A percentile compares a stretch with the other conserved stretches of the same genome.
Conservation (phyloP, 495 filamentous ascomycete species). For the Talaromyces proteolyticus region DNA sequence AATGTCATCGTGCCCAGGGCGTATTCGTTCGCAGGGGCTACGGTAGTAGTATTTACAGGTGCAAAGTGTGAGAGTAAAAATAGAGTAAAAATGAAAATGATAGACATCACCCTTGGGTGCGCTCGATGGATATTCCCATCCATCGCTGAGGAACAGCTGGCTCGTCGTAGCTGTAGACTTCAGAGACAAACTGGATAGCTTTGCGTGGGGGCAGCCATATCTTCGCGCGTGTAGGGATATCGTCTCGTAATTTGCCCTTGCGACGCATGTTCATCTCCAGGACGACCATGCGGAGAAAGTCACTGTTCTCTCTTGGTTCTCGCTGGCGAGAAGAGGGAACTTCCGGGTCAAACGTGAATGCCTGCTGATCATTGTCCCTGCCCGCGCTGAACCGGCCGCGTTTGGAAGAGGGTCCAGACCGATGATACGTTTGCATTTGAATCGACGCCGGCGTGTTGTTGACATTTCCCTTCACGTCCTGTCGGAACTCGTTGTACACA, state of each 20-base stretch:
- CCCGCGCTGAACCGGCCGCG: conserved; percentile 23
- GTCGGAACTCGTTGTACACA: conserved; percentile 42
- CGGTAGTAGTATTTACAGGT: background rate
- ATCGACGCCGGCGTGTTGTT: conserved; percentile 66
- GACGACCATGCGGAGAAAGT: conserved; percentile 91
- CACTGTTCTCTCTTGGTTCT: conserved; percentile 86
- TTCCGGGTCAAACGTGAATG: conserved; percentile 35
- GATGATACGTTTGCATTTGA: conserved; percentile 77
- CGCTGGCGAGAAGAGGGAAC: conserved; percentile 62
- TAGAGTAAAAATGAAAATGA: background rate
- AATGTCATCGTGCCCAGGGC: background rate
- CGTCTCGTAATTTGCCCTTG: conserved; percentile 81
- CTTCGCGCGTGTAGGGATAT: conserved; percentile 72
- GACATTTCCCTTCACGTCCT: conserved; percentile 20
- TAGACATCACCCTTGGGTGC: conserved; percentile 3
- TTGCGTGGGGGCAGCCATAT: conserved; percentile 86
- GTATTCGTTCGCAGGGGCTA: background rate
- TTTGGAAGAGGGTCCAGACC: conserved; percentile 26
- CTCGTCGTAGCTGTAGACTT: conserved; percentile 28
- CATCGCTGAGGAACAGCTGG: conserved; percentile 31
- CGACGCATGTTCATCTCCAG: conserved; percentile 97
- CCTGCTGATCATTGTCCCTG: conserved; percentile 28
- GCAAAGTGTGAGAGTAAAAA: background rate
- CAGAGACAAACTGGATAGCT: conserved; percentile 18
- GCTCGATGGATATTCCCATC: conserved; percentile 32